Conservation (phyloP, 495 filamentous ascomycete genomes). For the Tirmania nivea region DNA sequence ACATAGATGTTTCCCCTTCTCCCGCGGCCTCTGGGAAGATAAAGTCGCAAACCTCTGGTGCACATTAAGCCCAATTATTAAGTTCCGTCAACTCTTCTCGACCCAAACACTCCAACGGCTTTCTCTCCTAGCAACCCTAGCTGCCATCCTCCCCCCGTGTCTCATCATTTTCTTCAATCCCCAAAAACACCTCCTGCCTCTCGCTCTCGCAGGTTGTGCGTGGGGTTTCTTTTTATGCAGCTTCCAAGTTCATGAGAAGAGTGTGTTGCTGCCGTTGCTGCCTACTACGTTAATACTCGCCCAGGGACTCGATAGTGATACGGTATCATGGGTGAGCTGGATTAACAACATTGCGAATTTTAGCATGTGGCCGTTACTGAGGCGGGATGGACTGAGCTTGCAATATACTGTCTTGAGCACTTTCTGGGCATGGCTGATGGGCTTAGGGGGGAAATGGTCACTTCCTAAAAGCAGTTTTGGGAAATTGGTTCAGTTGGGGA, state of each 20-base stretch:
- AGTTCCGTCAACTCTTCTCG: conserved; percentile 48
- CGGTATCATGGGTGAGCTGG: conserved; percentile 75
- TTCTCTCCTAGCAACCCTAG: conserved; percentile 48
- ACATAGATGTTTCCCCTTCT: conserved; percentile 84
- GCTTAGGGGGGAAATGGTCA: conserved; percentile 18
- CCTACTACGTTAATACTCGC: conserved; percentile 78
- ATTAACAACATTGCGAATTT: conserved; percentile 78
- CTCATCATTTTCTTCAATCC: conserved; percentile 60
- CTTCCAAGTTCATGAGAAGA: conserved; percentile 97
- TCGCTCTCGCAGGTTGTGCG: conserved; percentile 55
- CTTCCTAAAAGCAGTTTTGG: conserved; percentile 55
- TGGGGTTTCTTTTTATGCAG: conserved; percentile 97
- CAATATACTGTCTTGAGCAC: conserved; percentile 68
- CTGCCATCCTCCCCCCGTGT: conserved; percentile 56
- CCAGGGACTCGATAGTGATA: conserved; percentile 49
- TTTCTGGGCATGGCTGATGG: conserved; percentile 77
- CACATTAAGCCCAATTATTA: conserved; percentile 66
- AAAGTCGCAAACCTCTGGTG: conserved; percentile 99
- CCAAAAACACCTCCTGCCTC: conserved; percentile 49
- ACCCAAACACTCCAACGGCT: conserved; percentile 47
- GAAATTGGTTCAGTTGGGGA: conserved; percentile 44
- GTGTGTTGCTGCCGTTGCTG: conserved; percentile 69
- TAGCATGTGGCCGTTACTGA: conserved; percentile 82
- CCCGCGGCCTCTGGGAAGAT: conserved; percentile 86
- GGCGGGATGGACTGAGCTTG: conserved; percentile 58